Evolutionary conservation across 164 flowering plant species (phyloP).

Genomic region (Magnolia officinalis): DNA sequence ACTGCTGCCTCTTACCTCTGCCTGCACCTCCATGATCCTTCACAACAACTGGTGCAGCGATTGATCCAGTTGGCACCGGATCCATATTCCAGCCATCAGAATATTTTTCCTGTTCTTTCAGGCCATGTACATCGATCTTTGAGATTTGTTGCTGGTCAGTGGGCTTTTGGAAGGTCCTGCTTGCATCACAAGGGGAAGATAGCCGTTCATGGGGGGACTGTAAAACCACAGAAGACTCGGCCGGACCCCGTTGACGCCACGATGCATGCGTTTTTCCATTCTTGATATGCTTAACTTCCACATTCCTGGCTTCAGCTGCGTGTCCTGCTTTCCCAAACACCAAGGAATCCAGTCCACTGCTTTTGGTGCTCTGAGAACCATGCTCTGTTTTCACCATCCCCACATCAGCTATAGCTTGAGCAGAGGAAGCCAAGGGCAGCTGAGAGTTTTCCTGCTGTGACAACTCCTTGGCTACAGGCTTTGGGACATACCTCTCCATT

Average conservation of each 20-base stretch:
- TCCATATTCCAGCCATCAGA: slow-evolving; percentile 21
- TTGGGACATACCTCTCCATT: slow-evolving; percentile 93
- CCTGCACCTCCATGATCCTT: slow-evolving; percentile 47
- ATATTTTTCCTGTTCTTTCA: slow-evolving; percentile 23
- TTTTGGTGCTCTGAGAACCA: slow-evolving; percentile 25
- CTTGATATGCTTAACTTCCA: slow-evolving; percentile 45
- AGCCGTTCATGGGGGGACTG: slow-evolving; percentile 34
- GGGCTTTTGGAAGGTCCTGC: slow-evolving; percentile 26
- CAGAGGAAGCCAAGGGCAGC: slow-evolving; percentile 28
- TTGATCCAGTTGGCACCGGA: slow-evolving; percentile 22
- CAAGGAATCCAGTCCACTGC: slow-evolving; percentile 20
- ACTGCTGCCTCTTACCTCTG: slow-evolving; percentile 48
- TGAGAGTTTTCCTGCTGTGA: slow-evolving; percentile 62
- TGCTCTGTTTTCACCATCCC: slow-evolving; percentile 19
- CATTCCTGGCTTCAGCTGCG: slow-evolving; percentile 33
- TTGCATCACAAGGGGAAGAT: slow-evolving; percentile 17
- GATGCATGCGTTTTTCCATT: slow-evolving; percentile 55
- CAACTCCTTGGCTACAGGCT: slow-evolving; percentile 84
- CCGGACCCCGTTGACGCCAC: slow-evolving; percentile 61
- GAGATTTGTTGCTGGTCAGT: slow-evolving; percentile 24
- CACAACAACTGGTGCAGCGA: slow-evolving; percentile 15
- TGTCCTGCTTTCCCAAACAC: slow-evolving; percentile 25
- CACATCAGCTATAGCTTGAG: slow-evolving; percentile 28
- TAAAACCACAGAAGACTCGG: slow-evolving; percentile 24
- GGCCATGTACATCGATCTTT: slow-evolving; percentile 27